These are phyloP conservation scores for Tuber melanosporum DNA, from an alignment of 495 filamentous ascomycete species.

Conservation along the genomic window DNA sequence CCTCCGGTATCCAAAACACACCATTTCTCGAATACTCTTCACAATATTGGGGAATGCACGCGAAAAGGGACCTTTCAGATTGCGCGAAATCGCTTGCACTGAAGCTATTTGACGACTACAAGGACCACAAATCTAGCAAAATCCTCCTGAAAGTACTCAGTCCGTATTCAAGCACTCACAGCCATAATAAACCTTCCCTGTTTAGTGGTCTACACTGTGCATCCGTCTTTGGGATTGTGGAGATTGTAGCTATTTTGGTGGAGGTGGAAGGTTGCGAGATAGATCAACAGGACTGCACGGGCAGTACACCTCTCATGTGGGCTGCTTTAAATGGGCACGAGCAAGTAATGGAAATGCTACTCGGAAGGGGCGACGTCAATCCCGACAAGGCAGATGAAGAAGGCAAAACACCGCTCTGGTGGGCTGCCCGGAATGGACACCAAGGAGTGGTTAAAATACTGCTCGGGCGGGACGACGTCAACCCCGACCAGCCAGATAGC, in stretches of 20 bases:
- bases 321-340: no score
- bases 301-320: neutral
- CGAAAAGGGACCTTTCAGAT: neutral
- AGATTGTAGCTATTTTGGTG: neutral
- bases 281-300: neutral
- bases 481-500: no score
- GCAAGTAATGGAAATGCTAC: no score
- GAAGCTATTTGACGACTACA: neutral
- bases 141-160: neutral
- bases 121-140: neutral
- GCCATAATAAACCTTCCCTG: neutral
- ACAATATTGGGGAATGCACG: neutral
- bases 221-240: neutral
- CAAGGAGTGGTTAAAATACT: no score
- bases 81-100: neutral
- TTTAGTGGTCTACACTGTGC: neutral
- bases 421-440: no score
- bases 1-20: neutral
- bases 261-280: neutral
- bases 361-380: no score
- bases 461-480: no score
- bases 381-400: no score
- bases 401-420: no score
- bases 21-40: neutral
- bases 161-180: no score